Evolutionary conservation across 805 yeast genomes (phyloP), one percentile per base, ranked within the genome.

Genomic region (Pichia rugopelliculosa): DNA sequence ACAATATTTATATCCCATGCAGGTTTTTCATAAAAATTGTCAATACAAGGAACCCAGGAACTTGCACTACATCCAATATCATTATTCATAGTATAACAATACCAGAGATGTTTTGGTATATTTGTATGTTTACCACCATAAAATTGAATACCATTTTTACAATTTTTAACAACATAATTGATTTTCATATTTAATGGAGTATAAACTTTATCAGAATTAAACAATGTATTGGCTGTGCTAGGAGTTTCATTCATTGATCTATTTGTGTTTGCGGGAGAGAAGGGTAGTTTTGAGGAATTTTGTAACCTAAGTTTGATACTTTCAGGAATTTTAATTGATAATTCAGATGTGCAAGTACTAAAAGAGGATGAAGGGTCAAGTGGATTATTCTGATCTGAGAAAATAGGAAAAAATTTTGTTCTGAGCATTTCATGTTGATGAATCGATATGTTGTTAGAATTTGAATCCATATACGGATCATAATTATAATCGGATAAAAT

Each of bases 41-140:
- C 97, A 6, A 93, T 75, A 61, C 99, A 93, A 0, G 99, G 99
- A 42, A 93, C 85, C 99, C 99, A 93, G n/a, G 89, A 84, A 2
- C 96, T 87, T 0, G 98, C 86, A 15, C 93, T 79, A 4, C 84
- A 74, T 17, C 88, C 87, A 40, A 82, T 66, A 25, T 87, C 89
- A 5, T 87, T 74, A 59, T 91, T 90, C 1, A 79, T 72, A 0
- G 98, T 91, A 64, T 85, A 89, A 2, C 87, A 95, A 58, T 84
- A 93, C 95, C 96, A 88, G 41, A 68, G 66, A 33, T 69, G 64
- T 45, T 61, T 62, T 17, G 72, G 66, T 49, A 72, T 61, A 52
- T 72, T 70, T 1, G 81, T 69, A 41, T 74, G 70, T 11, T 65
- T 62, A 11, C 82, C 80, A 15, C 87, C 85, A 34, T 82, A 80